Percentiles rank a stretch among this genome's conserved stretches.
These are phyloP conservation scores for Candida alai DNA, from an alignment of 805 yeast genomes.

Conservation along the genomic window DNA sequence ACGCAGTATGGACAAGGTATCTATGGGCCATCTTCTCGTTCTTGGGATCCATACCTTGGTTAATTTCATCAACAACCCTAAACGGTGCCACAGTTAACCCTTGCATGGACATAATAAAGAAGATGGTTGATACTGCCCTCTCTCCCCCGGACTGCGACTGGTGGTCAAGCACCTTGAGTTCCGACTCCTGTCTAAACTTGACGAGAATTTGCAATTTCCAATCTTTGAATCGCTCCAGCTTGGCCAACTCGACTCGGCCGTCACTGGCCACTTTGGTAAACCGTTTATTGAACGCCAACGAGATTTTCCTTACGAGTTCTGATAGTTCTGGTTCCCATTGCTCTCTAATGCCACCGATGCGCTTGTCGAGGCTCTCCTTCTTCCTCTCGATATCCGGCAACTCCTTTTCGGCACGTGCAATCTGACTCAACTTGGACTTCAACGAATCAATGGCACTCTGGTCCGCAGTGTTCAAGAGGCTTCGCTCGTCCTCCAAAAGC, in stretches of 20 bases:
- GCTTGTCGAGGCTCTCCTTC: slow-evolving; percentile 23
- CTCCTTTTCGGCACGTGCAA: slow-evolving; percentile 28
- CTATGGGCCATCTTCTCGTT: slow-evolving; percentile 86
- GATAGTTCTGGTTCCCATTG: slow-evolving; percentile 65
- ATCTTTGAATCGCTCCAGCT: slow-evolving; percentile 51
- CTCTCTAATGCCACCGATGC: slow-evolving; percentile 36
- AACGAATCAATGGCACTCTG: slow-evolving; percentile 37
- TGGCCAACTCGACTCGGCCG: slow-evolving; percentile 70
- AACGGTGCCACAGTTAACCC: slow-evolving; percentile 86
- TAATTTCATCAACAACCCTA: slow-evolving; percentile 94
- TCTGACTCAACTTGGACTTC: slow-evolving; percentile 30
- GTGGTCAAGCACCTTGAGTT: slow-evolving; percentile 69
- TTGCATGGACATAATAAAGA: slow-evolving; percentile 87
- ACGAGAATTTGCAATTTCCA: slow-evolving; percentile 87
- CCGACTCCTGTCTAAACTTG: slow-evolving; percentile 75
- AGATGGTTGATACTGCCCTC: slow-evolving; percentile 89
- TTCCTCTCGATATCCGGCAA: slow-evolving; percentile 33
- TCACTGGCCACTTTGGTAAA: slow-evolving; percentile 78
- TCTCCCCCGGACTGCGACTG: slow-evolving; percentile 97
- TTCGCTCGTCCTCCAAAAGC: slow-evolving; percentile 44
- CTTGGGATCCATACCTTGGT: slow-evolving; percentile 96
- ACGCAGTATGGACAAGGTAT: slow-evolving; percentile 81
- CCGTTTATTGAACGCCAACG: slow-evolving; percentile 59
- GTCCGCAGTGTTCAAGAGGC: slow-evolving; percentile 35
- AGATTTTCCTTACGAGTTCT: slow-evolving; percentile 49